Evolutionary conservation across 2,329 filamentous ascomycete species (phyloP).

Genomic region (Thermomyces lanuginosus): DNA sequence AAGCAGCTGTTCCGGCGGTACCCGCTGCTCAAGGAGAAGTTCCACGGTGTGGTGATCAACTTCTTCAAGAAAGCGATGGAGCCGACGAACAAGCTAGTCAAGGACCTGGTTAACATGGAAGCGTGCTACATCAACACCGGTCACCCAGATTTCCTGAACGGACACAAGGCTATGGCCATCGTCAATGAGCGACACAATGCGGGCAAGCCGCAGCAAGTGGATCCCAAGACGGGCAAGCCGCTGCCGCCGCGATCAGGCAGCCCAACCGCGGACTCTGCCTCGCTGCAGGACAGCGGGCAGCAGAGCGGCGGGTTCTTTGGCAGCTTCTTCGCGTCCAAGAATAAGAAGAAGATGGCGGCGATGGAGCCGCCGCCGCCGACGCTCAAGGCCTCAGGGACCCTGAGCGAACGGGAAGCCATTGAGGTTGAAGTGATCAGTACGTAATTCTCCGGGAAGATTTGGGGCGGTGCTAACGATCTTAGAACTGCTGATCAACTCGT

Average conservation of each 20-base stretch:
- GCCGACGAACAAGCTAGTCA: slow-evolving; percentile 91
- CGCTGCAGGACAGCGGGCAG: slow-evolving; percentile 20
- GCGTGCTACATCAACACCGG: slow-evolving; percentile 96
- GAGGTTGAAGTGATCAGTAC: slow-evolving; percentile 97
- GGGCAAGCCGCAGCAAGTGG: slow-evolving; percentile 76
- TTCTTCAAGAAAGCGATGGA: slow-evolving; percentile 99
- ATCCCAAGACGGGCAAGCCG: slow-evolving; percentile 96
- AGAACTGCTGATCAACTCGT: slow-evolving; percentile 91
- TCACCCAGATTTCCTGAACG: slow-evolving; percentile 93
- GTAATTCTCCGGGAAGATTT: slow-evolving; percentile 21
- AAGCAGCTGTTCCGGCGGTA: slow-evolving; percentile 88
- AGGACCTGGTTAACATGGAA: slow-evolving; percentile 87
- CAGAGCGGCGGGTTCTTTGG: slow-evolving; percentile 78
- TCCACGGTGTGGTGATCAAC: slow-evolving; percentile 74
- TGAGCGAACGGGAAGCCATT: slow-evolving; percentile 85
- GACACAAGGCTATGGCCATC: slow-evolving; percentile 92
- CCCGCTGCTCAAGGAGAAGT: slow-evolving; percentile 88
- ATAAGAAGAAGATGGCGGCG: slow-evolving; percentile 99
- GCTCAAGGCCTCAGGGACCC: slow-evolving; percentile 81
- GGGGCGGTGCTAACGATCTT: slow-evolving; percentile 5
- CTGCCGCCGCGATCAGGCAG: slow-evolving; percentile 62
- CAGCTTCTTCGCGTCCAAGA: slow-evolving; percentile 97
- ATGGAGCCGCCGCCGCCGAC: slow-evolving; percentile 92
- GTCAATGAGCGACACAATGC: slow-evolving; percentile 82
- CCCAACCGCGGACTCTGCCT: slow-evolving; percentile 49